These are phyloP conservation scores for Eucalyptus regnans DNA, from an alignment of 345 rosid genomes.

Conservation along the genomic window DNA sequence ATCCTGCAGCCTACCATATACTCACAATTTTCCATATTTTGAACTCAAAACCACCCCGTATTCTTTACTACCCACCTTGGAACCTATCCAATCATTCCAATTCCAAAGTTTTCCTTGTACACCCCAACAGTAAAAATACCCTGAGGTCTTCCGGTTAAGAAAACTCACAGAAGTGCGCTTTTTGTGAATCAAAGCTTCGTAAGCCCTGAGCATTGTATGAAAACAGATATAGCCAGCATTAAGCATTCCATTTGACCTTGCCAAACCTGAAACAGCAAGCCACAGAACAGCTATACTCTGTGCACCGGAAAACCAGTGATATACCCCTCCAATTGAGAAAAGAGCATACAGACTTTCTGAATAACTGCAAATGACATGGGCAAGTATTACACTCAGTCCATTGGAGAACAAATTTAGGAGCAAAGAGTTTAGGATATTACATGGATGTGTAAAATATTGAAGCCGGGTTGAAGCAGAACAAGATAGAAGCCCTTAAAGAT, in stretches of 20 bases:
- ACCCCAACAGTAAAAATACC: neutral
- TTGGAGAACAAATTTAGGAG: neutral
- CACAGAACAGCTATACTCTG: constrained; percentile 52
- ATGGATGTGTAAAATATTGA: constrained; percentile 80
- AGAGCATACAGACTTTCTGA: constrained; percentile 75
- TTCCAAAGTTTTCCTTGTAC: neutral
- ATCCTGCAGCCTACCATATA: neutral
- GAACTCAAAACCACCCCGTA: neutral
- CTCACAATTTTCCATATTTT: neutral
- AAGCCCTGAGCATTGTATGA: constrained; percentile 69
- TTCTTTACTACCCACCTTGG: neutral
- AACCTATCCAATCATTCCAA: neutral
- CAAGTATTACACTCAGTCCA: neutral
- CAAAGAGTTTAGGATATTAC: constrained; percentile 24
- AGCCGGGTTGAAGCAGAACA: constrained; percentile 91
- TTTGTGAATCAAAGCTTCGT: constrained; percentile 40
- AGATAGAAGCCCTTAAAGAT: constrained; percentile 53
- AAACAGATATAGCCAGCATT: constrained; percentile 91
- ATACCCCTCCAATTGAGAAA: constrained; percentile 73
- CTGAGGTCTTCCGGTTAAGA: neutral
- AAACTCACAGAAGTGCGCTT: constrained; percentile 44
- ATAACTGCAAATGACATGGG: constrained; percentile 45
- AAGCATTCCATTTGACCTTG: constrained; percentile 93
- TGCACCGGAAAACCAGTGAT: constrained; percentile 49
- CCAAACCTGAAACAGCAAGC: constrained; percentile 78